Base-by-base conservation (phyloP, 768 basidiomycete genomes). In the Tricholoma flavovirens region DNA sequence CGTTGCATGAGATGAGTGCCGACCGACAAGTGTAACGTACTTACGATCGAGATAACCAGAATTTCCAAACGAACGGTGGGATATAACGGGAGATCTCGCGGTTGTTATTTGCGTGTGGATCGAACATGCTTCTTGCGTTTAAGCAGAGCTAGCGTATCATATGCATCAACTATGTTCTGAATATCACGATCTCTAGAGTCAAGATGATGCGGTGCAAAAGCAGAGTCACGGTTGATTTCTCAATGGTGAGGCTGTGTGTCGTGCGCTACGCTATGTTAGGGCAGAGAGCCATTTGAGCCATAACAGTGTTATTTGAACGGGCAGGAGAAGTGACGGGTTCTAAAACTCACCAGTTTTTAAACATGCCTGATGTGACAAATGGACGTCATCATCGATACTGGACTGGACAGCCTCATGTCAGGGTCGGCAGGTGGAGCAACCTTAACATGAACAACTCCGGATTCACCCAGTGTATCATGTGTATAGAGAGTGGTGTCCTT, bases 41-140 rank as follows among this genome's bases (percentile, higher is more conserved):
- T 36, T 63, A 76, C 77, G 61, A 67, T 48, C 70, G 64, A 35
- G 78, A 74, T 11, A 81, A 64, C 80, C 80, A 82, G 56, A 81
- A 75, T 12, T 74, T 72, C 73, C 76, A 77, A 11, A 81, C 56
- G 61, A 81, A 81, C 15, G 64, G 66, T 22, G 80, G 80, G 29
- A 78, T 63, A 57, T 80, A 77, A 12, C 69, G 71, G 22, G 68
- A 67, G 36, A 74, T 62, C 12, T 66, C 64, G 19, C 22, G 17
- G 26, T 26, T 30, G 26, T 26, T 30, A 11, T 29, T 51, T 21
- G 35, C 42, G 45, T 56, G 53, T 17, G 36, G 19, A 32, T 50
- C 22, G 14, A 40, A 43, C 15, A 49, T 29, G 46, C 26, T n/a
- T 49, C 29, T n/a, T n/a, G n/a, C n/a, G n/a, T n/a, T n/a, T n/a